Conservation (phyloP, 2,329 filamentous ascomycete species). For the Penicillium capsulatum region DNA sequence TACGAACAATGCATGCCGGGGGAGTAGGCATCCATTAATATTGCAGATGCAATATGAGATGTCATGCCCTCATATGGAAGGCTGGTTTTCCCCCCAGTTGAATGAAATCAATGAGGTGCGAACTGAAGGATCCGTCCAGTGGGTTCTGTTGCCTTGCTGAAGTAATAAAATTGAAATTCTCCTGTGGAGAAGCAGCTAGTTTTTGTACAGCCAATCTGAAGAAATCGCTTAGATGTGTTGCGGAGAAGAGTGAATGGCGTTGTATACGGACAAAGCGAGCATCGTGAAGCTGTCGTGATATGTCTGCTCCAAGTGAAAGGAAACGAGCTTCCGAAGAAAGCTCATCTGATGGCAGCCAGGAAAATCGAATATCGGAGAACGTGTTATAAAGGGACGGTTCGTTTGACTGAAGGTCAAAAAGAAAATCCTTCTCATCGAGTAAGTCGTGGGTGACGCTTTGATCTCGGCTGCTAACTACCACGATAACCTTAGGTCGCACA, state of each 20-base stretch:
- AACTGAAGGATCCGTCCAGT: slow-evolving; percentile 4
- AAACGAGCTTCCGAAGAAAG: slow-evolving; percentile 6
- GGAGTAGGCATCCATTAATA: slow-evolving; percentile 10
- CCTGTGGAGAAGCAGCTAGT: not conserved
- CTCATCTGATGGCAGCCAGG: slow-evolving; percentile 1
- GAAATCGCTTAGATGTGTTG: slow-evolving; percentile 5
- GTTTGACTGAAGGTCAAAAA: slow-evolving; percentile 2
- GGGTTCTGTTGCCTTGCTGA: slow-evolving; percentile 4
- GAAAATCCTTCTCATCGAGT: slow-evolving; percentile 6
- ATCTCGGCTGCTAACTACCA: slow-evolving; percentile 1
- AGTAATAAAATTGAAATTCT: slow-evolving; percentile 6
- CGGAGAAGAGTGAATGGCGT: not conserved
- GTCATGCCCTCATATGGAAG: slow-evolving; percentile 6
- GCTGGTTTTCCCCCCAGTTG: slow-evolving; percentile 2
- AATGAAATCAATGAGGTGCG: slow-evolving; percentile 6
- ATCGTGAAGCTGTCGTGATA: slow-evolving; percentile 1
- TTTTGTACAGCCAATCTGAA: slow-evolving; percentile 5
- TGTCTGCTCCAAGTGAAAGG: slow-evolving; percentile 1
- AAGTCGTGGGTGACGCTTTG: slow-evolving; percentile 4
- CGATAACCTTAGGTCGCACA: slow-evolving; percentile 7
- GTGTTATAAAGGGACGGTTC: slow-evolving; percentile 2
- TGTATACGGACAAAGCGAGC: not conserved
- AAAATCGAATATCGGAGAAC: slow-evolving; percentile 8
- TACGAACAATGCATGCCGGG: slow-evolving; percentile 5
- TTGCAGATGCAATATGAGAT: slow-evolving; percentile 9